Percentiles rank a stretch among this genome's conserved stretches.
These are phyloP conservation scores for Graphiopsis chlorocephala DNA, from an alignment of 2,329 filamentous ascomycete species.

Conservation along the genomic window DNA sequence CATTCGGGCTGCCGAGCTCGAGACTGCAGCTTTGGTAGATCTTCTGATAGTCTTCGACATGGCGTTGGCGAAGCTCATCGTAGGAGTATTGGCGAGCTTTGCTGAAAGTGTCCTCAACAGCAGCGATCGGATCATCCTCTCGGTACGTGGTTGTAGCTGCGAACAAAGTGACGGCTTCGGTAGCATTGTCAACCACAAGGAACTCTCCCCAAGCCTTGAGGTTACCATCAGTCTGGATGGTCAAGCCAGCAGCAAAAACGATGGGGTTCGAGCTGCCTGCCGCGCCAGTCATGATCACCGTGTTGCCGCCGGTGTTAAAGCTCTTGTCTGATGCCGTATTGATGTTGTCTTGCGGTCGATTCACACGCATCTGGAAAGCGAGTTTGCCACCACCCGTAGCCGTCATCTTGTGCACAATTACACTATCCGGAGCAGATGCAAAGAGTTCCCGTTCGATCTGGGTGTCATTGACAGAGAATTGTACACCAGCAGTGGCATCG, in stretches of 20 bases:
- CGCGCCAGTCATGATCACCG: conserved; percentile 10
- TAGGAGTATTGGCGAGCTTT: conserved; percentile 2
- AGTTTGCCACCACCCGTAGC: conserved; percentile 1
- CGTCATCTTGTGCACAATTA: conserved; percentile 5
- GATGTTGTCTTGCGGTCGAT: conserved; percentile 9
- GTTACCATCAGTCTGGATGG: conserved; percentile 5
- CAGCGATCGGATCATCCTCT: conserved; percentile 59
- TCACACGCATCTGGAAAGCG: conserved; percentile 10
- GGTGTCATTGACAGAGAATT: conserved; percentile 11
- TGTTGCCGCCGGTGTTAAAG: conserved; percentile 3
- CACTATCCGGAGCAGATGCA: conserved; percentile 4
- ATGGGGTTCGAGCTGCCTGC: conserved; percentile 10
- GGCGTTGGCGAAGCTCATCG: conserved; percentile 11
- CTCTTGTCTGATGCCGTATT: conserved; percentile 12
- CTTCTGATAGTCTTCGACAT: conserved; percentile 2
- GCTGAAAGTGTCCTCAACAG: conserved; percentile 54
- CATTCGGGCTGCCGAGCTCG: not conserved
- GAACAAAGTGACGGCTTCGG: not conserved
- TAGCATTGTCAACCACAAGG: conserved; percentile 11
- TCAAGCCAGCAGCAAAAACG: conserved; percentile 6
- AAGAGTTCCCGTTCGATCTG: conserved; percentile 5
- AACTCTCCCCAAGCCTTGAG: conserved; percentile 13
- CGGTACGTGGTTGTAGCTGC: conserved; percentile 37
- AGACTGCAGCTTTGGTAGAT: conserved; percentile 11
- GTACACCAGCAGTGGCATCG: conserved; percentile 5